Conservation (phyloP, 257 asterid genomes). For the Nemophila menziesii region DNA sequence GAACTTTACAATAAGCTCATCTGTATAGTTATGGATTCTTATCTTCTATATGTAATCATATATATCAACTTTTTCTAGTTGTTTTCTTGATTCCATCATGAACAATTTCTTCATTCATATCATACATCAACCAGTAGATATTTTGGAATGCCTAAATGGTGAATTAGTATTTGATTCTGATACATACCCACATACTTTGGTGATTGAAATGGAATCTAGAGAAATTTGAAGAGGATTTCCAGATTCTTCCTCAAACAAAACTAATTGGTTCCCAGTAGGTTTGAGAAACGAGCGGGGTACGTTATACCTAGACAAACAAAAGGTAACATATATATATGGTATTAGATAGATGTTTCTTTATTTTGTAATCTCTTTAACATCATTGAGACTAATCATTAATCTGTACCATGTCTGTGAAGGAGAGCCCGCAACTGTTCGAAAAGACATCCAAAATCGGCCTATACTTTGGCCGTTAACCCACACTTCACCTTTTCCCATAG, state of each 20-base stretch:
- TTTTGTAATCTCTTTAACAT: not conserved
- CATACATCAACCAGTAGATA: constrained; percentile 38
- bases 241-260: constrained; percentile 70
- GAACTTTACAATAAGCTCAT: too few relatives aligned
- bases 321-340: not conserved
- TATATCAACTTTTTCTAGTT: too few relatives aligned
- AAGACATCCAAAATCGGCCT: constrained; percentile 83
- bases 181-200: constrained; percentile 15
- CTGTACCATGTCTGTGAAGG: constrained; percentile 76
- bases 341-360: not conserved
- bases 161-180: not conserved
- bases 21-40: too few relatives aligned
- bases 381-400: not conserved
- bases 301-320: constrained; percentile 11
- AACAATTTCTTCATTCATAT: constrained; percentile 37
- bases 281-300: constrained; percentile 76
- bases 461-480: constrained; percentile 78
- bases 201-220: constrained; percentile 37
- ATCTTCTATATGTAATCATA: too few relatives aligned
- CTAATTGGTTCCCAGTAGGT: constrained; percentile 43
- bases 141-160: constrained; percentile 40
- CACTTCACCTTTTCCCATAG: constrained; percentile 88
- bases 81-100: too few relatives aligned
- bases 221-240: constrained; percentile 58
- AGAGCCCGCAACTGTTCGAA: constrained; percentile 35